These are phyloP conservation scores for Pezicula radicicola DNA, from an alignment of 2,329 filamentous ascomycete species.

Conservation along the genomic window DNA sequence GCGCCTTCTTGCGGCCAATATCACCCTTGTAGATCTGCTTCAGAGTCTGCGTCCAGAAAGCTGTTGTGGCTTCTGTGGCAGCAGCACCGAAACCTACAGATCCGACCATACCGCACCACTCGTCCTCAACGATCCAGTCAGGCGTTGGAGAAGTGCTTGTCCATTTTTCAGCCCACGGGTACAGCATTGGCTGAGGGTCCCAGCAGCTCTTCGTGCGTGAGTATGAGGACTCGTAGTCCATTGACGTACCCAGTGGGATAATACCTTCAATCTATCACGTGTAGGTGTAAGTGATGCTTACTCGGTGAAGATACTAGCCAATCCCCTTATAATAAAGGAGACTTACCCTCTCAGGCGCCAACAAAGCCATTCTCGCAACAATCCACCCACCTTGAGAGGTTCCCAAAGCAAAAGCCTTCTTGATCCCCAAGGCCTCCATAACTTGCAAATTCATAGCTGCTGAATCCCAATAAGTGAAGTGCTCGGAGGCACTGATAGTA, in stretches of 20 bases:
- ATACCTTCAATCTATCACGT: constrained; percentile 41
- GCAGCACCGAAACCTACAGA: constrained; percentile 41
- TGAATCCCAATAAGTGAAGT: constrained; percentile 53
- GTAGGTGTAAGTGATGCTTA: no score
- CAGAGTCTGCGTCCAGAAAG: constrained; percentile 44
- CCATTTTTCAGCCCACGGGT: constrained; percentile 42
- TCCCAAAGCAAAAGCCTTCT: constrained; percentile 46
- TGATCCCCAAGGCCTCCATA: constrained; percentile 44
- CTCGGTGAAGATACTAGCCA: no score
- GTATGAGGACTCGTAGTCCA: constrained; percentile 47
- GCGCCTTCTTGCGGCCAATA: constrained; percentile 44
- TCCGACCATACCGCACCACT: constrained; percentile 44
- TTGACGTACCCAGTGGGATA: constrained; percentile 45
- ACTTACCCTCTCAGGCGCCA: constrained; percentile 44
- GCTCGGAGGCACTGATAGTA: constrained; percentile 35
- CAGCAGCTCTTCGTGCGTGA: constrained; percentile 46
- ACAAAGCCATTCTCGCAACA: constrained; percentile 45
- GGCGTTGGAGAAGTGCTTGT: constrained; percentile 35
- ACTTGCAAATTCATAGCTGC: constrained; percentile 52
- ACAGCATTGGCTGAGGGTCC: constrained; percentile 42
- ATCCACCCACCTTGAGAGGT: constrained; percentile 52
- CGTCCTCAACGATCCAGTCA: constrained; percentile 45
- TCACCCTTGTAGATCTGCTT: constrained; percentile 45
- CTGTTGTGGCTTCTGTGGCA: constrained; percentile 33
- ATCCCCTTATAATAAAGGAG: background rate